Evolutionary conservation across 176 grass and related monocot species (phyloP).

Genomic region (Avena sativa): DNA sequence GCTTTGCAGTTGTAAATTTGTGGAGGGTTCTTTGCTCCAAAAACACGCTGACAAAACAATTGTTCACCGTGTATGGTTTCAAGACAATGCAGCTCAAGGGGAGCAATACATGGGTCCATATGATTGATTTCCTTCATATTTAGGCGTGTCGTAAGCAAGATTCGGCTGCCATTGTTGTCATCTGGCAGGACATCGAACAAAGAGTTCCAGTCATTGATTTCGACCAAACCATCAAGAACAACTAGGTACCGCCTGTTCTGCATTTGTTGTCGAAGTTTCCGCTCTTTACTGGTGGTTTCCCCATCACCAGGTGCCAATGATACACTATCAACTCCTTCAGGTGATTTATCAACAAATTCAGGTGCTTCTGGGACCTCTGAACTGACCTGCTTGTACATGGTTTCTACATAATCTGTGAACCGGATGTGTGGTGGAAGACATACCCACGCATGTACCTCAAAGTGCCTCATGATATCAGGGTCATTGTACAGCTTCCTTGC

Average conservation of each 20-base stretch:
- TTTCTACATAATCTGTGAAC: constrained; percentile 50
- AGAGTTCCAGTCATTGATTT: constrained; percentile 54
- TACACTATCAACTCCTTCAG: neutral
- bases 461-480: constrained; percentile 45
- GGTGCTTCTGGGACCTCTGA: constrained; percentile 46
- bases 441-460: constrained; percentile 54
- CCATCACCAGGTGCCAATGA: neutral
- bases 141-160: constrained; percentile 52
- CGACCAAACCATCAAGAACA: constrained; percentile 53
- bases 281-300: constrained; percentile 35
- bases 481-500: constrained; percentile 48
- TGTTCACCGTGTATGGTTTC: constrained; percentile 33
- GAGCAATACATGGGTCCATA: constrained; percentile 36
- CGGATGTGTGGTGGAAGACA: constrained; percentile 51
- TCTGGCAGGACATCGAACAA: constrained; percentile 43
- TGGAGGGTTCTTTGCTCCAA: constrained; percentile 48
- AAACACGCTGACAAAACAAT: constrained; percentile 41
- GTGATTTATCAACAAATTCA: neutral
- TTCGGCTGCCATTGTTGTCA: constrained; percentile 41
- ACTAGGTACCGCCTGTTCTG: constrained; percentile 42
- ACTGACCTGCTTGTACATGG: constrained; percentile 41
- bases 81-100: constrained; percentile 38
- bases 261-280: constrained; percentile 20
- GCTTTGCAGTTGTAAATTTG: constrained; percentile 31
- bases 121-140: constrained; percentile 53